Base-by-base conservation (phyloP, 2,329 filamentous ascomycete species). In the Bipolaris oryzae region DNA sequence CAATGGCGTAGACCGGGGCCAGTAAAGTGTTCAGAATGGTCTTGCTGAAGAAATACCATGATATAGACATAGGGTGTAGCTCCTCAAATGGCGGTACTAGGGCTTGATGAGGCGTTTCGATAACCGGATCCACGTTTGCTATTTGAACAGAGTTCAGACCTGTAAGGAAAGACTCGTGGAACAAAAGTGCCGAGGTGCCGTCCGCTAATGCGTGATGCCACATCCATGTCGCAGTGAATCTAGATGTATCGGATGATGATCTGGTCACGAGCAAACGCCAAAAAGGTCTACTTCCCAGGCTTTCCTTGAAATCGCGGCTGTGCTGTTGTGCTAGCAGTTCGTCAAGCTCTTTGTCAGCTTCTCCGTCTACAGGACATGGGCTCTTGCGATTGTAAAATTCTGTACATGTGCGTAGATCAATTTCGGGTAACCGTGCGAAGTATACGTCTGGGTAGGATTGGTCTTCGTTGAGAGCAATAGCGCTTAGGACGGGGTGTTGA, bases 141-240 rank as follows among this genome's bases (percentile, higher is more conserved):
- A 16, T 11, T 18, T 35, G 5, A 10, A 16, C 3, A 20, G 20
- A 16, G 31, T 63, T 58, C 11, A 82, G 57, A 4, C 76, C 77
- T 5, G 64, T 60, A 4, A 77, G 71, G 35, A 83, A 79, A 0
- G 73, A 68, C 7, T 70, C 63, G 52, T 82, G 81, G 57, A 83
- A 82, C 0, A 77, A 71, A 25, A 80, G 73, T 0, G 77, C 79
- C 0, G 79, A 80, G 7, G 67, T 68, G 1, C 81, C 80, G 60
- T 84, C 81, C 2, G 76, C 77, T 47, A 83, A 70, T 2, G 76
- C 78, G 68, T 83, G 81, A 53, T 84, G 81, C 58, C 74, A 81
- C 9, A 82, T 69, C 66, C 81, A 83, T 2, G 67, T 68, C 1
- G 76, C 78, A 0, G 78, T 80, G 55, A 83, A 82, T 57, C 52